phyloP scores from a whole-genome alignment of 306 rosid genomes.

The Pachyrhizus erosus region DNA sequence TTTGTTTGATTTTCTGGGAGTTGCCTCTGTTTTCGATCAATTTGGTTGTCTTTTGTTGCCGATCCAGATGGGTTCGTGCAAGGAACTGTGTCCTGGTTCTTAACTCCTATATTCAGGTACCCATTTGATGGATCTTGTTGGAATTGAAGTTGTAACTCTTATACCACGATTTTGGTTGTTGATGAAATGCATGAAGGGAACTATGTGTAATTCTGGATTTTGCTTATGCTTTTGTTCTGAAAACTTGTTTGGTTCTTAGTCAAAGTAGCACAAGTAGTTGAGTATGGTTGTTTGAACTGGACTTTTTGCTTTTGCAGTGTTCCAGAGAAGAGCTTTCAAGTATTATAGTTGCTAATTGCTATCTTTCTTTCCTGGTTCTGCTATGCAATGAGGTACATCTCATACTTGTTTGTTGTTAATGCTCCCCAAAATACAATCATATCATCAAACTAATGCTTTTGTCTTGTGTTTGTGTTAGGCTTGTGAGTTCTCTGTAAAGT shows the following conservation, averaged over 20 bases:
- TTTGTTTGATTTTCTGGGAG: slow-evolving; percentile 1
- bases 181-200: slow-evolving; percentile 15
- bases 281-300: slow-evolving; percentile 17
- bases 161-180: slow-evolving; percentile 24
- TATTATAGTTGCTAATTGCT: not conserved
- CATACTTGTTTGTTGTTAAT: not conserved
- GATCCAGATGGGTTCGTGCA: slow-evolving; percentile 61
- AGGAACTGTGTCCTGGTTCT: slow-evolving; percentile 45
- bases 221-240: slow-evolving; percentile 1
- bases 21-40: slow-evolving; percentile 31
- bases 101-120: slow-evolving; percentile 60
- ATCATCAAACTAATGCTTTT: slow-evolving; percentile 18
- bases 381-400: not conserved
- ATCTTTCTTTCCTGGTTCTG: slow-evolving; percentile 7
- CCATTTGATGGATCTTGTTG: slow-evolving; percentile 55
- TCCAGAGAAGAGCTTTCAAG: not conserved
- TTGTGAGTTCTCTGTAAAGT: slow-evolving; percentile 35
- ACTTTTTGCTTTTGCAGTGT: not conserved
- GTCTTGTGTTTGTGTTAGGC: slow-evolving; percentile 40
- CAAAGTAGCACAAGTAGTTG: slow-evolving; percentile 32
- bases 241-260: slow-evolving; percentile 27
- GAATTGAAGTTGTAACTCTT: slow-evolving; percentile 31
- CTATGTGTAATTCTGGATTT: slow-evolving; percentile 25
- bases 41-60: slow-evolving; percentile 38
- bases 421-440: not conserved